Evolutionary conservation across 2,329 filamentous ascomycete genomes (phyloP).

Genomic region (Tolypocladium sp.): DNA sequence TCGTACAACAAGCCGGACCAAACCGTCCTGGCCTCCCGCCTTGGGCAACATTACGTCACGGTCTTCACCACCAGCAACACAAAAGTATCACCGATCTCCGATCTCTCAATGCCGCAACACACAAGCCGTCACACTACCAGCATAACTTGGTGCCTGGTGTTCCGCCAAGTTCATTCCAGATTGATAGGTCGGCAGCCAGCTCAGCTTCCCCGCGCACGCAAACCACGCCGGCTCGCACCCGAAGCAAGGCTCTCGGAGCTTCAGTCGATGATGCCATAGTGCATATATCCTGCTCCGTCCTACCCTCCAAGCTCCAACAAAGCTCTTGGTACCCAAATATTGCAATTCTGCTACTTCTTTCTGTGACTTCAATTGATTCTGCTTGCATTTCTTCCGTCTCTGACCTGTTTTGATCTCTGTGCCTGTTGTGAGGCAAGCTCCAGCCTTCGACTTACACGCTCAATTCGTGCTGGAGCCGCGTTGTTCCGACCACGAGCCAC

Average conservation of each 20-base stretch:
- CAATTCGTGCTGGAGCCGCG: not conserved
- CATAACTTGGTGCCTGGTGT: not conserved
- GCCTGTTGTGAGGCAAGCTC: not conserved
- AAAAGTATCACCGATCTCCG: not conserved
- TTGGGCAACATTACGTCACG: not conserved
- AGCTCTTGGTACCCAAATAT: not conserved
- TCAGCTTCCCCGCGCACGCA: not conserved
- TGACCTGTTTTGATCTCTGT: not conserved
- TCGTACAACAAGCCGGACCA: no score
- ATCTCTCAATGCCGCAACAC: not conserved
- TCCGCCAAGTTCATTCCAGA: no score
- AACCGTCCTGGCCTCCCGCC: no score
- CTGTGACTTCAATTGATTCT: not conserved
- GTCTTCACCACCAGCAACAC: not conserved
- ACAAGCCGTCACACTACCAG: not conserved
- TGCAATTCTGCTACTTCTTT: not conserved
- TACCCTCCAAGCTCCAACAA: not conserved
- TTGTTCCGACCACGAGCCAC: not conserved
- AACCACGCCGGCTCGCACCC: not conserved
- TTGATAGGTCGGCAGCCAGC: not conserved
- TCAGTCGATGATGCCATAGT: not conserved
- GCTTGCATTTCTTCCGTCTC: not conserved
- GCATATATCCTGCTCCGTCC: not conserved
- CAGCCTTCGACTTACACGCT: not conserved
- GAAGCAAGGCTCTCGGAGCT: not conserved